Evolutionary conservation across 1,139 yeast genomes (phyloP).

Genomic region (Diutina catenulata): DNA sequence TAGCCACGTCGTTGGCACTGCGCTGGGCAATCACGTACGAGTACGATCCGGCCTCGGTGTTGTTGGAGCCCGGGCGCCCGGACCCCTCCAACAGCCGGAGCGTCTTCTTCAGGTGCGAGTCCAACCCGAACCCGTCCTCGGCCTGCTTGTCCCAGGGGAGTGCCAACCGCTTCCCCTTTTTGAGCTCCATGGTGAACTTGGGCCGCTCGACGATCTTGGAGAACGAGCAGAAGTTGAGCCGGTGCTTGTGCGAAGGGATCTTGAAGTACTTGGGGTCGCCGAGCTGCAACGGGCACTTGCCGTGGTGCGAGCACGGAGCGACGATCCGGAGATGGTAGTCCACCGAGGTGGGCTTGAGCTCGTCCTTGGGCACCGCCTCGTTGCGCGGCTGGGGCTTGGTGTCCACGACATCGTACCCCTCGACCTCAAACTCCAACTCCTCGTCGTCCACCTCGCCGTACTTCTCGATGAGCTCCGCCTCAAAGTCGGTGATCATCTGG

Average conservation of each 20-base stretch:
- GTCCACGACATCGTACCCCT: constrained; percentile 19
- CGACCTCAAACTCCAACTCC: constrained; percentile 40
- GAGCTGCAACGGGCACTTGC: constrained; percentile 74
- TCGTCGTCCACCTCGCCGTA: constrained; percentile 31
- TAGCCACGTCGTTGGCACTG: constrained; percentile 23
- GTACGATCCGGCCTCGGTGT: constrained; percentile 62
- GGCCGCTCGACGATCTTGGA: constrained; percentile 70
- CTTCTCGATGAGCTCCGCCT: constrained; percentile 23
- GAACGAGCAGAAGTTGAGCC: constrained; percentile 66
- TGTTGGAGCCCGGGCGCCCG: constrained; percentile 68
- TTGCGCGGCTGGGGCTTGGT: constrained; percentile 6
- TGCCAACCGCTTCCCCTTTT: constrained; percentile 68
- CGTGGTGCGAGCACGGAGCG: constrained; percentile 91
- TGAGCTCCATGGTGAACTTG: constrained; percentile 62
- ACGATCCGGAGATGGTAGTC: constrained; percentile 50
- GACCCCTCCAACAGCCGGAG: constrained; percentile 28
- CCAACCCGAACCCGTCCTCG: constrained; percentile 40
- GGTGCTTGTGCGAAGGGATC: constrained; percentile 47
- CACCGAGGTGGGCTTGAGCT: constrained; percentile 10
- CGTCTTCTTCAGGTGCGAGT: constrained; percentile 16
- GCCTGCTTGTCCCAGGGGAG: constrained; percentile 56
- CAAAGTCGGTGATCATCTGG: constrained; percentile 25
- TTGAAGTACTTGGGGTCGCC: constrained; percentile 60
- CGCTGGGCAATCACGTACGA: constrained; percentile 71
- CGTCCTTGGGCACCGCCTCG: constrained; percentile 22